A percentile compares a stretch with the other conserved stretches of the same genome.
Evolutionary conservation across 306 rosid species (phyloP).

Genomic region (Cucurbita moschata): DNA sequence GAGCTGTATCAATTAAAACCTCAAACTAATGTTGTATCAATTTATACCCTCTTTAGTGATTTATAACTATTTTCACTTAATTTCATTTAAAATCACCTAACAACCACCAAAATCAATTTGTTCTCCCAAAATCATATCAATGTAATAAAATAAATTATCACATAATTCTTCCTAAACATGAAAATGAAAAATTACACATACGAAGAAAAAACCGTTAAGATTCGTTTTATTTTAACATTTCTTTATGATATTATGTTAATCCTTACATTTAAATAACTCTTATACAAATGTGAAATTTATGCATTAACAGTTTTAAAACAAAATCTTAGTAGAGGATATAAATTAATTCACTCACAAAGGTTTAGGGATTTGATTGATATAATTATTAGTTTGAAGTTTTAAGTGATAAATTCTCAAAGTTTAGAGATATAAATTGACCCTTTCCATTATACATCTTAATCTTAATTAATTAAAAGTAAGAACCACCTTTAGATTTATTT

Average conservation of each 20-base stretch:
- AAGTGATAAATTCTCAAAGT: background rate
- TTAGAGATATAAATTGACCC: background rate
- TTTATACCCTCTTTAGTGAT: background rate
- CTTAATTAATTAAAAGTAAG: background rate
- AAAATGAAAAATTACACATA: background rate
- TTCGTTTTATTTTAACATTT: too few relatives aligned
- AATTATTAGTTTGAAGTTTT: too few relatives aligned
- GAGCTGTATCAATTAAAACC: too few relatives aligned
- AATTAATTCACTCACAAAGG: too few relatives aligned
- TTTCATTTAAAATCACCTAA: background rate
- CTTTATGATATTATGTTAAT: too few relatives aligned
- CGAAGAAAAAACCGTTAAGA: too few relatives aligned
- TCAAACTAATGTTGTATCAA: too few relatives aligned
- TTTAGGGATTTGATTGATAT: too few relatives aligned
- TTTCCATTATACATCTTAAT: background rate
- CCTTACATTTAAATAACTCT: too few relatives aligned
- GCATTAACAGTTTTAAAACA: too few relatives aligned
- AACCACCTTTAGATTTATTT: background rate
- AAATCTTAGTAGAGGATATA: background rate
- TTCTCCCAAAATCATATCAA: background rate
- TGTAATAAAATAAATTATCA: background rate
- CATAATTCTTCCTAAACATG: background rate
- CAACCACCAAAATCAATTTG: background rate
- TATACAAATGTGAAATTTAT: too few relatives aligned
- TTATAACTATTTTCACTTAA: background rate